phyloP scores from a whole-genome alignment of 2,329 filamentous ascomycete species.

The Fusarium goolgardi region DNA sequence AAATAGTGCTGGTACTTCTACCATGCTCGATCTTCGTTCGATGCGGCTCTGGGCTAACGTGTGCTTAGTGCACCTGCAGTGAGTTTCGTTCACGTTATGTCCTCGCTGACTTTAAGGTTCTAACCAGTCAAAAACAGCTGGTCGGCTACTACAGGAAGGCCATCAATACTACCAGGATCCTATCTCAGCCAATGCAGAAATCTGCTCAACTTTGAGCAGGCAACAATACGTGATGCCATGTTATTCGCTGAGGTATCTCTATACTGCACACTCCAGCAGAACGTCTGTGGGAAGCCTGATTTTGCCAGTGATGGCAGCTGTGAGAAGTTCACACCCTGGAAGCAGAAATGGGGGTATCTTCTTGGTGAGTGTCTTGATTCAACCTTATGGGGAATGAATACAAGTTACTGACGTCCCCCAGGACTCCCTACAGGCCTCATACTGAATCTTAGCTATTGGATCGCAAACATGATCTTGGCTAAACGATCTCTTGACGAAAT shows the following conservation, averaged over 20 bases:
- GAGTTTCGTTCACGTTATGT: not conserved
- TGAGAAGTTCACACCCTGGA: conserved; percentile 26
- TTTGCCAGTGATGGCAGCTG: conserved; percentile 38
- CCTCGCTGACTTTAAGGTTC: not conserved
- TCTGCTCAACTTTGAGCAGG: conserved; percentile 55
- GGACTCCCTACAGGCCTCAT: conserved; percentile 19
- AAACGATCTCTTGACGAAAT: conserved; percentile 24
- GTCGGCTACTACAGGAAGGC: conserved; percentile 56
- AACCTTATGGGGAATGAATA: accelerated
- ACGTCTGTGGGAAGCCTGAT: conserved; percentile 45
- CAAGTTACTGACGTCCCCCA: not conserved
- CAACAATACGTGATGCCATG: conserved; percentile 57
- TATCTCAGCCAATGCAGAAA: conserved; percentile 57
- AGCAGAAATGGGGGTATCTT: conserved; percentile 35
- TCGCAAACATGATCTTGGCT: conserved; percentile 26
- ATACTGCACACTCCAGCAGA: conserved; percentile 53
- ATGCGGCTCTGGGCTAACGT: conserved; percentile 38
- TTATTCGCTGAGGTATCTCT: conserved; percentile 55
- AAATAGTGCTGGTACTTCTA: conserved; percentile 49
- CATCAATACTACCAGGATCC: conserved; percentile 52
- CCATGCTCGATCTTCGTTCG: conserved; percentile 50
- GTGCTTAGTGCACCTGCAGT: conserved; percentile 38
- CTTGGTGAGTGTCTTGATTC: conserved; percentile 11
- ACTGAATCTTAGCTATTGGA: conserved; percentile 24
- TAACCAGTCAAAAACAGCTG: conserved; percentile 46